Evolutionary conservation across 2,329 filamentous ascomycete genomes (phyloP).

Genomic region (Elsinoe perseae): DNA sequence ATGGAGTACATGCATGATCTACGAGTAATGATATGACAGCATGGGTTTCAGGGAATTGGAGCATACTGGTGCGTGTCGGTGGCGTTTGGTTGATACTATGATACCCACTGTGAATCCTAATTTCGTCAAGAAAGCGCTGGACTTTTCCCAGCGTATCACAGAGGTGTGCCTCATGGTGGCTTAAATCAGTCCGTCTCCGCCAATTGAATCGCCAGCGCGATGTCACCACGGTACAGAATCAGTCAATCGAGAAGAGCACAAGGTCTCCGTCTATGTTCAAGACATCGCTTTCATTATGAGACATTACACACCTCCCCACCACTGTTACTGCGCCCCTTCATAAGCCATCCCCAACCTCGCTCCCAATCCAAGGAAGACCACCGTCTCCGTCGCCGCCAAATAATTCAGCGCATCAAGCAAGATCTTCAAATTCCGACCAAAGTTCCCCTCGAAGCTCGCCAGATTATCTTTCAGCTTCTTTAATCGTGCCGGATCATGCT

Average conservation of each 20-base stretch:
- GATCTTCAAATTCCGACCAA: slow-evolving; percentile 85
- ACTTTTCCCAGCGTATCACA: too few relatives aligned
- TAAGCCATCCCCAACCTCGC: slow-evolving; percentile 74
- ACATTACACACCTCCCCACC: slow-evolving; percentile 19
- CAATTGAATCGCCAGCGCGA: too few relatives aligned
- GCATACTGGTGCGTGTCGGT: not conserved
- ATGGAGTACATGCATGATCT: not conserved
- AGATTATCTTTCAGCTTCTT: slow-evolving; percentile 79
- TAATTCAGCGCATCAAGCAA: slow-evolving; percentile 92
- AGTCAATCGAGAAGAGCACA: too few relatives aligned
- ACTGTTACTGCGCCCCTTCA: slow-evolving; percentile 45
- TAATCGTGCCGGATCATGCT: slow-evolving; percentile 50
- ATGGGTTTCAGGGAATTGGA: not conserved
- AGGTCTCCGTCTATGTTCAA: not conserved
- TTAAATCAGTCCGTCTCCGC: too few relatives aligned
- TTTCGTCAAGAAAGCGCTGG: too few relatives aligned
- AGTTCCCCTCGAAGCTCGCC: slow-evolving; percentile 86
- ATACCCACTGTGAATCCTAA: too few relatives aligned
- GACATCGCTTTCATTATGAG: not conserved
- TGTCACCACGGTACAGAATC: too few relatives aligned
- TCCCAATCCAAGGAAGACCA: slow-evolving; percentile 82
- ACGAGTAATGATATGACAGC: not conserved
- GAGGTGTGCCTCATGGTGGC: too few relatives aligned
- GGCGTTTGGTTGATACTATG: not conserved
- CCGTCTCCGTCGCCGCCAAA: slow-evolving; percentile 93